Evolutionary conservation across 139 green algal species (phyloP).

Genomic region (Coelastrella sp.): DNA sequence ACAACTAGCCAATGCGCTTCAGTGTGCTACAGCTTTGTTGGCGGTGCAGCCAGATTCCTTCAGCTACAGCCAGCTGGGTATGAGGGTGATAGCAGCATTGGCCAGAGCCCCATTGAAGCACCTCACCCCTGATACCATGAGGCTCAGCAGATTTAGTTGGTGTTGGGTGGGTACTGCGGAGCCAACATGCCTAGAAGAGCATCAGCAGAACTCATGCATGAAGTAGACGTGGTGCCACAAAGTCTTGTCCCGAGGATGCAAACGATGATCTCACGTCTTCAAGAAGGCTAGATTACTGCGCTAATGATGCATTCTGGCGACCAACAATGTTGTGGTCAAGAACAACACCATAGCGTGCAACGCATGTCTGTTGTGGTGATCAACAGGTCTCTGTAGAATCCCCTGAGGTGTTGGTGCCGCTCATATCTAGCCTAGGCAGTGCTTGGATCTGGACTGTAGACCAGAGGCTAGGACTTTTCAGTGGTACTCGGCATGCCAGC

Average conservation of each 20-base stretch:
- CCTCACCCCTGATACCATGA: slow-evolving; percentile 39
- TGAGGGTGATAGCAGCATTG: slow-evolving; percentile 31
- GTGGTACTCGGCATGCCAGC: slow-evolving; percentile 26
- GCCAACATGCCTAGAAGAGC: too few relatives aligned
- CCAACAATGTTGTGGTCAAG: too few relatives aligned
- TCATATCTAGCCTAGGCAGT: slow-evolving; percentile 64
- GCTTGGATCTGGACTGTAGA: slow-evolving; percentile 70
- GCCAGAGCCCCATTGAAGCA: slow-evolving; percentile 29
- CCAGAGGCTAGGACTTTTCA: slow-evolving; percentile 74
- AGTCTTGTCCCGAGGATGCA: too few relatives aligned
- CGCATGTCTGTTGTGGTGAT: too few relatives aligned
- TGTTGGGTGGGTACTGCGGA: slow-evolving; percentile 30
- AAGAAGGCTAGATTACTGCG: too few relatives aligned
- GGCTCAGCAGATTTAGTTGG: slow-evolving; percentile 33
- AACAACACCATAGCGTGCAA: too few relatives aligned
- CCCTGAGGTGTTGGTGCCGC: slow-evolving; percentile 56
- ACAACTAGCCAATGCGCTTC: slow-evolving; percentile 51
- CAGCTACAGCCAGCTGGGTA: slow-evolving; percentile 13
- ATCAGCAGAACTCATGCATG: too few relatives aligned
- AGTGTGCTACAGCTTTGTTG: slow-evolving; percentile 61
- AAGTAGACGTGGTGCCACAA: not conserved
- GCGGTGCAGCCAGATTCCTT: slow-evolving; percentile 46
- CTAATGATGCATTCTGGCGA: too few relatives aligned
- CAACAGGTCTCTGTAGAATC: slow-evolving; percentile 70
- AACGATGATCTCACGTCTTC: too few relatives aligned